Conservation (phyloP, 352 stramenopile species). For the Globisporangium uncinulatum region DNA sequence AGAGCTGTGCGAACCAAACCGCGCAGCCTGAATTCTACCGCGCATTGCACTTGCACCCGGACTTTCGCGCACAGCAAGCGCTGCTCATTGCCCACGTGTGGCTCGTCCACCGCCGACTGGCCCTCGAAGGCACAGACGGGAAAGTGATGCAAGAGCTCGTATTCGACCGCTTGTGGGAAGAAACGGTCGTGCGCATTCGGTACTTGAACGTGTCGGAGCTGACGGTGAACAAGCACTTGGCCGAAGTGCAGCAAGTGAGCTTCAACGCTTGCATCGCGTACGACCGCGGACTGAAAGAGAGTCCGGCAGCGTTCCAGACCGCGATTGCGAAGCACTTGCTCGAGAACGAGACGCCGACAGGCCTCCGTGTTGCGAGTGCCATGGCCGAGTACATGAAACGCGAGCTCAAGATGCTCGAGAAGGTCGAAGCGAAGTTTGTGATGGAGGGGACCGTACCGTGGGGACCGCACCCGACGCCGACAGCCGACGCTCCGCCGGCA, state of each 20-base stretch:
- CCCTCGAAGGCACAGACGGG: slow-evolving; percentile 68
- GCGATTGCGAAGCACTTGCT: slow-evolving; percentile 72
- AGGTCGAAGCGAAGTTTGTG: slow-evolving; percentile 64
- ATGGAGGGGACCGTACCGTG: slow-evolving; percentile 74
- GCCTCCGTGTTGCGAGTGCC: slow-evolving; percentile 51
- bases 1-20: slow-evolving; percentile 83
- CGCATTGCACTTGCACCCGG: slow-evolving; percentile 51
- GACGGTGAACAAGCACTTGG: slow-evolving; percentile 95
- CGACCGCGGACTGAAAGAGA: slow-evolving; percentile 83
- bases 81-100: slow-evolving; percentile 95
- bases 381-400: slow-evolving; percentile 72
- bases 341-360: slow-evolving; percentile 53
- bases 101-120: slow-evolving; percentile 93
- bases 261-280: slow-evolving; percentile 94
- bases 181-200: slow-evolving; percentile 92
- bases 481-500: slow-evolving; percentile 4
- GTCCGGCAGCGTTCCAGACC: slow-evolving; percentile 40
- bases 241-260: slow-evolving; percentile 93
- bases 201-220: slow-evolving; percentile 91
- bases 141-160: slow-evolving; percentile 93
- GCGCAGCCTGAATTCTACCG: slow-evolving; percentile 68
- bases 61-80: slow-evolving; percentile 92
- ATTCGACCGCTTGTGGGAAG: slow-evolving; percentile 96
- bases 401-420: slow-evolving; percentile 78
- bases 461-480: slow-evolving; percentile 27